A percentile compares a stretch with the other conserved stretches of the same genome.
Evolutionary conservation across 257 asterid species (phyloP).

Genomic region (Nicotiana benthamiana): DNA sequence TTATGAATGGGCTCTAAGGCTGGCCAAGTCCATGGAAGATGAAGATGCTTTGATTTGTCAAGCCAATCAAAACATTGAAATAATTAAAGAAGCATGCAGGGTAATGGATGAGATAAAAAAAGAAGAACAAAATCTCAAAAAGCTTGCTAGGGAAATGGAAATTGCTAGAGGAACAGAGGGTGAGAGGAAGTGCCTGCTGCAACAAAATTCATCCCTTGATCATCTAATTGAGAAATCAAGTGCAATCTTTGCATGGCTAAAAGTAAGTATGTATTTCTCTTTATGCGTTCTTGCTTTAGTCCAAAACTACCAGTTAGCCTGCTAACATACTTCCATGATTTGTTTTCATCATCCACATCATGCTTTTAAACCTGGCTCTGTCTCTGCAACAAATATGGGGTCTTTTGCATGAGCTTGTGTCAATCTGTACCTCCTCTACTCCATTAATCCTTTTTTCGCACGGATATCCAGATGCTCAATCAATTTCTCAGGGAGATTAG

Average conservation of each 20-base stretch:
- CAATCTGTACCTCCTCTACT: neutral
- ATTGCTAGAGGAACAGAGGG: constrained; percentile 54
- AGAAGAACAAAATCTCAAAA: constrained; percentile 77
- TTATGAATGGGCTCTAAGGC: constrained; percentile 65
- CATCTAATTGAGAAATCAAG: constrained; percentile 71
- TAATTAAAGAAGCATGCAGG: constrained; percentile 48
- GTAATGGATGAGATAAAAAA: constrained; percentile 57
- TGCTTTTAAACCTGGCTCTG: neutral
- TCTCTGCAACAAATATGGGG: neutral
- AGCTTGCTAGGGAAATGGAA: constrained; percentile 53
- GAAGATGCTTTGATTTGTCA: constrained; percentile 60
- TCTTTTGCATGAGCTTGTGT: neutral
- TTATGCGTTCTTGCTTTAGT: constrained; percentile 7
- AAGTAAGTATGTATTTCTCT: constrained; percentile 49
- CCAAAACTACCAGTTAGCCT: constrained; percentile 7
- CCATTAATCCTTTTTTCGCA: neutral
- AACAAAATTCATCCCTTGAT: constrained; percentile 60
- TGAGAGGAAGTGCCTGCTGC: constrained; percentile 64
- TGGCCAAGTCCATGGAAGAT: constrained; percentile 85
- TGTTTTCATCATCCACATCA: constrained; percentile 2
- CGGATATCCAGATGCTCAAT: neutral
- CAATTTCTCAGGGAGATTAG: neutral
- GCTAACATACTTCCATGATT: neutral
- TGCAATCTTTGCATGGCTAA: constrained; percentile 56
- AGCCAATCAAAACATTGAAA: constrained; percentile 52